A percentile compares a stretch with the other conserved stretches of the same genome.
Evolutionary conservation across 2,329 filamentous ascomycete genomes (phyloP).

Genomic region (Paecilomyces niveus): DNA sequence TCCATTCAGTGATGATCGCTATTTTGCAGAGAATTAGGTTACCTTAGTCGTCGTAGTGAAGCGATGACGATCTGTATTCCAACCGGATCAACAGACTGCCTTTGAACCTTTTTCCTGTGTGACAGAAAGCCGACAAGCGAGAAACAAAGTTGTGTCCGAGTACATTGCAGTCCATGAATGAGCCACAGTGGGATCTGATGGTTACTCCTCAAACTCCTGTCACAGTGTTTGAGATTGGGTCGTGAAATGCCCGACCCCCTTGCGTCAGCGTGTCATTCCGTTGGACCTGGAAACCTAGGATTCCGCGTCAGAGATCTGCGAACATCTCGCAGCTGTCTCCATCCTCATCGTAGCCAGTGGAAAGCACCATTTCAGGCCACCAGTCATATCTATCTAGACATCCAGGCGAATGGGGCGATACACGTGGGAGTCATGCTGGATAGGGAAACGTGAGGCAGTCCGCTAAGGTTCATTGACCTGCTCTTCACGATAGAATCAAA

Average conservation of each 20-base stretch:
- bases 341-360: background rate
- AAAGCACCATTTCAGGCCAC: background rate
- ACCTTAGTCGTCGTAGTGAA: no score
- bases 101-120: background rate
- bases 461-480: background rate
- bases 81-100: no score
- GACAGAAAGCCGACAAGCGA: background rate
- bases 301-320: background rate
- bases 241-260: background rate
- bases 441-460: background rate
- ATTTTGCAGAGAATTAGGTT: background rate
- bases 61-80: no score
- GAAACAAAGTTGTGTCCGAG: background rate
- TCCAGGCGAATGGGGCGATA: background rate
- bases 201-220: background rate
- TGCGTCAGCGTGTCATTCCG: background rate
- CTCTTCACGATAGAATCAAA: background rate
- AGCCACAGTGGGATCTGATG: background rate
- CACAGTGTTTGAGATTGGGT: background rate
- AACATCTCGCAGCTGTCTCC: background rate
- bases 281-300: background rate
- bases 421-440: background rate
- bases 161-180: background rate
- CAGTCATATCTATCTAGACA: background rate
- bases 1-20: background rate